Percentiles rank a stretch among this genome's conserved stretches.
Conservation (phyloP, 179 eudicot genomes). For the Spergularia azorica region DNA sequence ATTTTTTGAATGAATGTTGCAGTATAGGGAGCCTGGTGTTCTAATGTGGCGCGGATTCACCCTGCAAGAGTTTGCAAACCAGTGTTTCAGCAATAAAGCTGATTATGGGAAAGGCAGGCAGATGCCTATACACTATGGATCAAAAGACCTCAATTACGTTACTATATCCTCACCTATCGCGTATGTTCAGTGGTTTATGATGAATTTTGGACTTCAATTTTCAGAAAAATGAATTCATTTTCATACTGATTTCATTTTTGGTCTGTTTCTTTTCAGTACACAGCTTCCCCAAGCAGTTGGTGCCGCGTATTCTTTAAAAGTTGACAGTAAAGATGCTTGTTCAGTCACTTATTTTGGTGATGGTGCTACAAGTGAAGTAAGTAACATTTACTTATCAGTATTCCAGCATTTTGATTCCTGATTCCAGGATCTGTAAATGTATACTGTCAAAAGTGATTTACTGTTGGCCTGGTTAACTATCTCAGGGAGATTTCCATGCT, state of each 20-base stretch:
- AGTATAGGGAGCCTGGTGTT: slow-evolving; percentile 94
- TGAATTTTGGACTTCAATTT: not conserved
- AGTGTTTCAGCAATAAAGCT: slow-evolving; percentile 66
- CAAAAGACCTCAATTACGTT: slow-evolving; percentile 69
- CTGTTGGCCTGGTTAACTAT: not conserved
- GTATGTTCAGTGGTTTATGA: slow-evolving; percentile 40
- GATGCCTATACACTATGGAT: slow-evolving; percentile 93
- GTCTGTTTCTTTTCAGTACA: slow-evolving; percentile 45
- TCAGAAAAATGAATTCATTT: not conserved
- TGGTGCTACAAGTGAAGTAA: slow-evolving; percentile 83
- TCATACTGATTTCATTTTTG: not conserved
- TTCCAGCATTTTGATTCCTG: not conserved
- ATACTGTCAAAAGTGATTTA: not conserved
- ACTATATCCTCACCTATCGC: slow-evolving; percentile 83
- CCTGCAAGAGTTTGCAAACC: slow-evolving; percentile 86
- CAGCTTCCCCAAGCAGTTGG: slow-evolving; percentile 92
- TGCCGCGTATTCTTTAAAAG: slow-evolving; percentile 83
- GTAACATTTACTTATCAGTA: not conserved
- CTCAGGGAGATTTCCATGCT: slow-evolving; percentile 95
- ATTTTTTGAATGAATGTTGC: slow-evolving; percentile 27
- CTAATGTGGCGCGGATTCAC: slow-evolving; percentile 90
- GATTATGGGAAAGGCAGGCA: slow-evolving; percentile 91
- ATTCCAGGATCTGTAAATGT: not conserved
- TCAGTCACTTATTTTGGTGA: slow-evolving; percentile 79
- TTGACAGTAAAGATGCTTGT: slow-evolving; percentile 79